Percentiles rank a stretch among this genome's conserved stretches.
Evolutionary conservation across 1,139 yeast species (phyloP).

Genomic region (Saccharomycopsis hybrid): DNA sequence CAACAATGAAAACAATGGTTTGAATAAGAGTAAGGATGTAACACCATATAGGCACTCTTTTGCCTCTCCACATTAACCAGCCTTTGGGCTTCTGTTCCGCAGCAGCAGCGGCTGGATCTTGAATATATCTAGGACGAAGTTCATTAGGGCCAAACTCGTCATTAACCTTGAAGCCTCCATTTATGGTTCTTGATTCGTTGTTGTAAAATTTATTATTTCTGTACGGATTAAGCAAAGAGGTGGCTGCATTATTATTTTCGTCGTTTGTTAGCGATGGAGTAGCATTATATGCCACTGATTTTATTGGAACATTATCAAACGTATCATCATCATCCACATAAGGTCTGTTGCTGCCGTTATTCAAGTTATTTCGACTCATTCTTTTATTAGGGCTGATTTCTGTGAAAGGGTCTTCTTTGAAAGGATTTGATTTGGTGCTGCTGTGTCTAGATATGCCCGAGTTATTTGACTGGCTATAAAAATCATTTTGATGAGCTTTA

Average conservation of each 20-base stretch:
- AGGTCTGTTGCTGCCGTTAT: not conserved
- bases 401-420: constrained; percentile 21
- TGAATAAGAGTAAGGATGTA: constrained; percentile 45
- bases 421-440: constrained; percentile 20
- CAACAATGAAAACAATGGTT: constrained; percentile 59
- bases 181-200: constrained; percentile 13
- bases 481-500: constrained; percentile 6
- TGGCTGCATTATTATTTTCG: constrained; percentile 9
- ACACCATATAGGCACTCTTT: constrained; percentile 37
- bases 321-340: constrained; percentile 6
- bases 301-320: constrained; percentile 20
- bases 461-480: constrained; percentile 14
- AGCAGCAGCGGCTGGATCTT: constrained; percentile 7
- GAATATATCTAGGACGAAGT: constrained; percentile 14
- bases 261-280: constrained; percentile 10
- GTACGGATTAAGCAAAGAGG: constrained; percentile 18
- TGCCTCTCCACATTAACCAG: constrained; percentile 16
- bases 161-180: constrained; percentile 18
- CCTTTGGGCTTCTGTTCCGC: constrained; percentile 12
- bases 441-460: constrained; percentile 13
- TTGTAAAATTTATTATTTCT: constrained; percentile 19
- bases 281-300: constrained; percentile 3
- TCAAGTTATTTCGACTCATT: constrained; percentile 9
- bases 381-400: constrained; percentile 4
- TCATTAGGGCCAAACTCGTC: constrained; percentile 20